Evolutionary conservation across 345 rosid genomes (phyloP), one percentile per base, ranked within the genome.

Genomic region (Iberis pinnata): DNA sequence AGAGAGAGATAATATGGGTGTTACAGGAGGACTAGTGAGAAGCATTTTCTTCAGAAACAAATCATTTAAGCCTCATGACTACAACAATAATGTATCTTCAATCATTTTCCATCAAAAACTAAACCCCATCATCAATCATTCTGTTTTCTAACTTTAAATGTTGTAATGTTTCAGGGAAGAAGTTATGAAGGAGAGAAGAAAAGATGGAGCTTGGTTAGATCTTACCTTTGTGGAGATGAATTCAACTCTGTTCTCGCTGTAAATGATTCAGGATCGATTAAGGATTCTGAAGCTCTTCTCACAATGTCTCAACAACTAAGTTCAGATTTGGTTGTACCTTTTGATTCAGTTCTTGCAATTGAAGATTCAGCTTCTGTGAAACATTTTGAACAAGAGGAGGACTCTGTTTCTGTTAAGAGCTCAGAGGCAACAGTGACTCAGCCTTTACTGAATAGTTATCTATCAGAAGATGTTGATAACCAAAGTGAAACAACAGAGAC

Each of bases 281-380:
- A 72, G 61, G 77, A 88, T 75, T 76, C 78, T 0, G 95, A 76
- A 35, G 67, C 80, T 33, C 66, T 75, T 19, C 63, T 73, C 1
- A 67, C 78, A 49, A 80, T 73, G 33, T 81, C 80, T 0, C 58
- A 46, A 4, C 66, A 40, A 10, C 6, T 27, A 35, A 45, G 55
- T 59, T 51, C 60, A 15, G 68, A 54, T 12, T 32, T 15, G 2
- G 10, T 44, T 18, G 1, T 3, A 13, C 61, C 61, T 38, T 64
- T 71, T 31, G 72, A 76, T 63, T 89, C 89, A 10, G 86, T 83
- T 22, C 68, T 68, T 7, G 95, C 88, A 1, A 79, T 77, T 69
- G 76, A 78, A 58, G 95, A 84, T 75, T 86, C 94, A 17, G 79
- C 80, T 61, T 89, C 97, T 10, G 73, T 80, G 40, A 81, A 78